These are phyloP conservation scores for Talaromyces sp. DNA, from an alignment of 2,329 filamentous ascomycete species.

Conservation along the genomic window DNA sequence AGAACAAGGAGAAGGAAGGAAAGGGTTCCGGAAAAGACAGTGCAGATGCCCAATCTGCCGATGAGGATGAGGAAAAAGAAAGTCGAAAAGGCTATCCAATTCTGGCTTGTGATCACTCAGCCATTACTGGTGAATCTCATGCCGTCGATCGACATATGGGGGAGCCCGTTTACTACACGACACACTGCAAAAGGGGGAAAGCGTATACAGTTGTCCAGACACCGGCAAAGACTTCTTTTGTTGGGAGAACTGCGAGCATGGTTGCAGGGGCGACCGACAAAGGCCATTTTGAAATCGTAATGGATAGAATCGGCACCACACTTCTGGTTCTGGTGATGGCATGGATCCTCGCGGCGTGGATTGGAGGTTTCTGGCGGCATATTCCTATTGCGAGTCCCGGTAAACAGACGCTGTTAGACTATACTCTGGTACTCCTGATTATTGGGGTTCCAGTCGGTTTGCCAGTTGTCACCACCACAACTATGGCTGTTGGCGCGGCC, in stretches of 20 bases:
- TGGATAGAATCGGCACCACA: slow-evolving; percentile 72
- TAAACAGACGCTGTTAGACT: slow-evolving; percentile 62
- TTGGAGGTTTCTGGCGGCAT: slow-evolving; percentile 72
- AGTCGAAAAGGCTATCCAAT: slow-evolving; percentile 55
- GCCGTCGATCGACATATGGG: slow-evolving; percentile 66
- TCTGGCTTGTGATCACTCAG: slow-evolving; percentile 70
- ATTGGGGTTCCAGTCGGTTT: slow-evolving; percentile 78
- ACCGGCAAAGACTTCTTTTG: slow-evolving; percentile 66
- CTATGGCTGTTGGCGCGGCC: slow-evolving; percentile 69
- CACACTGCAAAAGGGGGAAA: slow-evolving; percentile 75
- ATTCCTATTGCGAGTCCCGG: slow-evolving; percentile 52
- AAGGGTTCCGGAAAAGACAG: slow-evolving; percentile 10
- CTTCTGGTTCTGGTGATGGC: slow-evolving; percentile 71
- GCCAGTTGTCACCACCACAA: slow-evolving; percentile 72
- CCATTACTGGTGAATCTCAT: slow-evolving; percentile 74
- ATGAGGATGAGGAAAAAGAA: slow-evolving; percentile 17
- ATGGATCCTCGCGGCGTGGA: slow-evolving; percentile 69
- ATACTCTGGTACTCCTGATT: slow-evolving; percentile 66
- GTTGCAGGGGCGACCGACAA: slow-evolving; percentile 70
- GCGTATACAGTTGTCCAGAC: slow-evolving; percentile 65
- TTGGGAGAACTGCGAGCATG: slow-evolving; percentile 67
- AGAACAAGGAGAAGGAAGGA: slow-evolving; percentile 20
- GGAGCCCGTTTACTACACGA: slow-evolving; percentile 70
- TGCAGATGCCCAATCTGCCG: slow-evolving; percentile 18
- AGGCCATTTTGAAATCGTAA: slow-evolving; percentile 75